These are phyloP conservation scores for Sphagnum fallax DNA, from an alignment of 228 moss, liverwort and hornwort genomes.

Conservation along the genomic window DNA sequence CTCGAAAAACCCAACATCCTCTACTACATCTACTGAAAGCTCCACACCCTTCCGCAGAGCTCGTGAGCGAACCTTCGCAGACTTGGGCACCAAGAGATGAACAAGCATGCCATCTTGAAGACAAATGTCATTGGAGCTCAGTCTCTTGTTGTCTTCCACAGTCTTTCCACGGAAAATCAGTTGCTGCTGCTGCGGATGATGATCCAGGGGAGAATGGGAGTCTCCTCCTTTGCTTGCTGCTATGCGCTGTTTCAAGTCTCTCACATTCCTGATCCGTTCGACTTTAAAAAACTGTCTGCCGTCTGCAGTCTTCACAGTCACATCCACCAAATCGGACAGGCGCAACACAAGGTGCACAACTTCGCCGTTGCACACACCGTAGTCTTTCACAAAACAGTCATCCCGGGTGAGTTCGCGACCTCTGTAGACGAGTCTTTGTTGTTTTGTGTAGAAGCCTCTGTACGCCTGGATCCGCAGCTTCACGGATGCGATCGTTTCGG, in stretches of 20 bases:
- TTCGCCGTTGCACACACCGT: constrained; percentile 66
- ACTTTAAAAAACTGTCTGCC: constrained; percentile 66
- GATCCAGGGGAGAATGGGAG: constrained; percentile 18
- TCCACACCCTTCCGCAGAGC: constrained; percentile 60
- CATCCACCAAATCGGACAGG: constrained; percentile 65
- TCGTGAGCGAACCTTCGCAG: constrained; percentile 64
- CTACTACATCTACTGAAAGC: constrained; percentile 47
- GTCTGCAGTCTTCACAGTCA: constrained; percentile 58
- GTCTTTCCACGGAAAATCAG: constrained; percentile 61
- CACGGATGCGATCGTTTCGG: constrained; percentile 84
- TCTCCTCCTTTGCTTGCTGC: constrained; percentile 74
- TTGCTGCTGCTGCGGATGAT: constrained; percentile 26
- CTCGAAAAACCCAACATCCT: constrained; percentile 26
- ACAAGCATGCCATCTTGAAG: constrained; percentile 60
- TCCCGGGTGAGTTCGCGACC: constrained; percentile 74
- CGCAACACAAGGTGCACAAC: constrained; percentile 64
- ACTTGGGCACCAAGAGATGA: constrained; percentile 51
- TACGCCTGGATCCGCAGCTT: constrained; percentile 79
- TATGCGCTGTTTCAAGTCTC: constrained; percentile 70
- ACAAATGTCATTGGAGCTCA: constrained; percentile 59
- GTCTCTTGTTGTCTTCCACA: constrained; percentile 45
- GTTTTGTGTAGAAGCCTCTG: constrained; percentile 75
- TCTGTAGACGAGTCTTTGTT: constrained; percentile 75
- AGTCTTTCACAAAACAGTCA: constrained; percentile 56
- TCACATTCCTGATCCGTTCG: constrained; percentile 48